Evolutionary conservation across 768 basidiomycete species (phyloP), one percentile per base, ranked within the genome.

Genomic region (Trametes gibbosa): DNA sequence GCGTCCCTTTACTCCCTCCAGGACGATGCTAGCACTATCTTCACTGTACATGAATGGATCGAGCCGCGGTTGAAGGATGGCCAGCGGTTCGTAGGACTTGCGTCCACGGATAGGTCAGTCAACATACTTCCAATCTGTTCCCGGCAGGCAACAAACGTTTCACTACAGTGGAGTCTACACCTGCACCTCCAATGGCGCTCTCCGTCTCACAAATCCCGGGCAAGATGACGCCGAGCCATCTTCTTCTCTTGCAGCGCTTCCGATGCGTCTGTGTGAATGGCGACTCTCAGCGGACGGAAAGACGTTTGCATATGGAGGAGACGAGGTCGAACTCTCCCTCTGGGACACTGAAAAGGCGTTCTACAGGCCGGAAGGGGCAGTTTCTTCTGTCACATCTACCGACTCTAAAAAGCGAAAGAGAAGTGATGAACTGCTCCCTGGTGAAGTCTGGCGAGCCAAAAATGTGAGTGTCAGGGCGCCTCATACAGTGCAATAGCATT

Each of bases 391-490:
- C 12, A 51, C 69, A 10, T 24, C 53, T 5, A 34, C 66, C 52
- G 65, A 66, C 17, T 39, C 68, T 17, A 84, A 82, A 66, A 86
- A 89, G 66, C 74, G 88, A 64, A 87, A 86, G 70, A 74, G 85
- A 24, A 69, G 72, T 4, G 81, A 84, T 5, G 71, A 76, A 2
- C 66, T 91, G 2, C 81, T 92, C 49, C 80, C 85, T 0, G 89
- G 83, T 0, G 92, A 95, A 74, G 66, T 87, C 4, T 95, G 92
- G 92, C 77, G 92, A 56, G 91, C 91, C 10, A 89, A 87, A 71
- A 94, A 95, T 69, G 88, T 90, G 56, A 37, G 77, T 58, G 21
- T 45, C 10, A 8, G 43, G 10, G 5, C 17, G 19, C 8, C 8
- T 13, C 54, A 6, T 48, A 5, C n/a, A 14, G 14, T 24, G 21